phyloP scores from a whole-genome alignment of 345 rosid genomes.

The Reutealis trisperma region DNA sequence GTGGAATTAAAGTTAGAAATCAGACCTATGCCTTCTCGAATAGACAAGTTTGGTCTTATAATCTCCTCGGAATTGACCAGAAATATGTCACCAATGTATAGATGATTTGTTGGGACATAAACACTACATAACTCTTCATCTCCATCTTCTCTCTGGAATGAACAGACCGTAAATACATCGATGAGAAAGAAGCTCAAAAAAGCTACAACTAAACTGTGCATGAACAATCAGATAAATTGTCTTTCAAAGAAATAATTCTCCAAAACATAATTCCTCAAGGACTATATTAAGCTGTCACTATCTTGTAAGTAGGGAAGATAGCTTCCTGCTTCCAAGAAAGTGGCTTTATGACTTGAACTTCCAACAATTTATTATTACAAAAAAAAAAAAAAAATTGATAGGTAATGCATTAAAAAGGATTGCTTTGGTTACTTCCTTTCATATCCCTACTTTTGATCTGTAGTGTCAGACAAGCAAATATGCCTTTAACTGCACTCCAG shows the following conservation, averaged over 20 bases:
- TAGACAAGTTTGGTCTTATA: constrained; percentile 79
- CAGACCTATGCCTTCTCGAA: constrained; percentile 91
- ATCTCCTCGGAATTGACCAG: constrained; percentile 77
- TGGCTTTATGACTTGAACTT: background rate
- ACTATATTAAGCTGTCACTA: background rate
- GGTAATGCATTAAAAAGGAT: background rate
- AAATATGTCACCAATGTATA: constrained; percentile 81
- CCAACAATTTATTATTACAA: background rate
- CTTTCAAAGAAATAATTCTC: background rate
- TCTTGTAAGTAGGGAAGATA: background rate
- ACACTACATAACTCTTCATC: constrained; percentile 89
- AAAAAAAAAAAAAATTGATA: background rate
- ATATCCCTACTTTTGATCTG: background rate
- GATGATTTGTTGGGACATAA: constrained; percentile 84
- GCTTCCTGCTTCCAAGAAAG: background rate
- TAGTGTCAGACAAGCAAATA: background rate
- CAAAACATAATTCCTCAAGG: background rate
- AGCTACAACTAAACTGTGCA: background rate
- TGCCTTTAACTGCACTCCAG: background rate
- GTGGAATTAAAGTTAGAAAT: background rate
- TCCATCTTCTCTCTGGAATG: constrained; percentile 61
- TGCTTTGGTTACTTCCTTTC: background rate
- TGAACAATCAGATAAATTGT: background rate
- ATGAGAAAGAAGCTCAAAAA: background rate
- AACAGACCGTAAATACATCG: constrained; percentile 13